A percentile compares a stretch with the other conserved stretches of the same genome.
phyloP scores from a whole-genome alignment of 176 grass and related monocot species.

The Rhynchospora breviuscula region DNA sequence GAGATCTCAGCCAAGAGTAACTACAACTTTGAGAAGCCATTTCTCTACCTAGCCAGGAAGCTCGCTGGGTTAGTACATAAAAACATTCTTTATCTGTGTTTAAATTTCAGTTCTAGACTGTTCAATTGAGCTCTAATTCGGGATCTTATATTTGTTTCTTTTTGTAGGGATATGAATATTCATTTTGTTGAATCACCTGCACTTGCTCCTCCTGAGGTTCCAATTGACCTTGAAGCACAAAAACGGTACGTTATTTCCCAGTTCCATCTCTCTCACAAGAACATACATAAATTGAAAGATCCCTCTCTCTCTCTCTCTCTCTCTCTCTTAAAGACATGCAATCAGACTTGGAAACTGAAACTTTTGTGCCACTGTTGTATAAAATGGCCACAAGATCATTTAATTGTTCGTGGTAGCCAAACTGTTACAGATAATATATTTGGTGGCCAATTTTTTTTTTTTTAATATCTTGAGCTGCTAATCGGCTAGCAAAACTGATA shows the following conservation, averaged over 20 bases:
- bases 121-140: not conserved
- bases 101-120: not conserved
- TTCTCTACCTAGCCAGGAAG: constrained; percentile 53
- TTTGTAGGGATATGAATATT: constrained; percentile 30
- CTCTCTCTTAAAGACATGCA: not conserved
- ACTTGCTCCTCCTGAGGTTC: constrained; percentile 44
- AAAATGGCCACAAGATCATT: too few relatives aligned
- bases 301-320: not conserved
- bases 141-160: not conserved
- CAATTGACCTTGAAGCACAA: constrained; percentile 45
- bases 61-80: constrained; percentile 32
- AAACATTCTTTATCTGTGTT: not conserved
- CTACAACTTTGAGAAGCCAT: constrained; percentile 70
- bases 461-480: too few relatives aligned
- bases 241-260: constrained; percentile 32
- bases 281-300: not conserved
- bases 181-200: constrained; percentile 56
- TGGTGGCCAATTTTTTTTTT: too few relatives aligned
- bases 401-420: too few relatives aligned
- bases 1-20: constrained; percentile 71
- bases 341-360: too few relatives aligned
- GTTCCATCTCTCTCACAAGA: not conserved
- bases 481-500: too few relatives aligned
- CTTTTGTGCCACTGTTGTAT: too few relatives aligned
- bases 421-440: too few relatives aligned